Base-by-base conservation (phyloP, 192 early-diverging fungal species). In the Radiomyces spectabilis region DNA sequence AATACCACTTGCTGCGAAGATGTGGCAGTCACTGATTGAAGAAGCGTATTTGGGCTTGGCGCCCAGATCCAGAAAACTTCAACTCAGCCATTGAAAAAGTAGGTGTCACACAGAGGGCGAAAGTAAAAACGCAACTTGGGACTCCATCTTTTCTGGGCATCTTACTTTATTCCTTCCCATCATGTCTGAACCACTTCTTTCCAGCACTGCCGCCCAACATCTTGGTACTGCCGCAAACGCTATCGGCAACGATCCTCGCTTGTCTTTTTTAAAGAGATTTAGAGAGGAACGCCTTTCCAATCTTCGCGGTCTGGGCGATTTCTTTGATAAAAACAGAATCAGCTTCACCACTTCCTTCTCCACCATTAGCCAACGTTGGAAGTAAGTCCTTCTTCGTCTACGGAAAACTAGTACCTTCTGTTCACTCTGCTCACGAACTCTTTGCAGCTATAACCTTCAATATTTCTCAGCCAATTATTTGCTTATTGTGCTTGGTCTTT, bases 381-480 rank as follows among this genome's bases (percentile, higher is more conserved):
- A 51, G 66, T 69, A 59, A 53, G 66, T 38, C 13, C 6, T 16
- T 12, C 9, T n/a, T 16, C 18, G 25, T 26, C 19, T 15, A 5
- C 2, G 26, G 18, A 2, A 29, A 22, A 16, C n/a, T n/a, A n/a
- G 3, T 29, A 1, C 7, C 31, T 32, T 52, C 50, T 57, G 24
- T 5, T 43, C 24, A 12, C 44, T 33, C 21, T 13, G 49, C 41
- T 57, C 13, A 25, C 22, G 66, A 19, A 53, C 57, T 44, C 53
- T 60, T 65, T n/a, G n/a, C n/a, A 78, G 73, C 51, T 80, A 81
- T 46, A 83, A 83, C 55, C 53, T 83, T 15, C 65, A 58, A 26
- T 75, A 83, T 41, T 83, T 76, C 56, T 78, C 81, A 46, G 66
- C 68, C 26, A 83, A 83, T 61, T 83, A 83, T 51, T 63, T 79